phyloP scores from a whole-genome alignment of 2,329 filamentous ascomycete genomes.

The Fusarium odoratissimum region DNA sequence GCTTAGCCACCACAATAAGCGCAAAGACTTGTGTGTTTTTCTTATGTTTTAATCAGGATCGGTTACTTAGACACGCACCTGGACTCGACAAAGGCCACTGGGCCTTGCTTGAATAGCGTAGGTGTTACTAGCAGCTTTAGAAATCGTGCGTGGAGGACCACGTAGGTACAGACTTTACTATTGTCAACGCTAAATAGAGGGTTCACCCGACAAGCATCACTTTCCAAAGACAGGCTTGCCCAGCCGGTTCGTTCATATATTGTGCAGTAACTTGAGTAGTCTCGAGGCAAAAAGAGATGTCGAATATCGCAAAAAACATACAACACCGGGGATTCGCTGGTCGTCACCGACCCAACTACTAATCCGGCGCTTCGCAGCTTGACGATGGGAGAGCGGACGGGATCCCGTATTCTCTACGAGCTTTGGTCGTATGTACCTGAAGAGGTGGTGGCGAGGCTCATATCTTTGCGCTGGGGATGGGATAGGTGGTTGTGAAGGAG shows the following conservation, averaged over 20 bases:
- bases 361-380: constrained; percentile 37
- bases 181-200: background rate
- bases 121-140: background rate
- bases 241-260: background rate
- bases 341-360: constrained; percentile 37
- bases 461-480: background rate
- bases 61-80: background rate
- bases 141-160: background rate
- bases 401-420: constrained; percentile 35
- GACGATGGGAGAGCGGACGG: constrained; percentile 33
- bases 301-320: constrained; percentile 7
- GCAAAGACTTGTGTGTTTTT: background rate
- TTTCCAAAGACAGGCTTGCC: background rate
- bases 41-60: background rate
- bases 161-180: background rate
- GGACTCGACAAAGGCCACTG: background rate
- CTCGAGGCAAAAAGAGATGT: background rate
- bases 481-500: no score
- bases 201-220: background rate
- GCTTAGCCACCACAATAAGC: background rate
- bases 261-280: background rate
- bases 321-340: constrained; percentile 37
- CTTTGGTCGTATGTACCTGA: constrained; percentile 18
- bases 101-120: background rate
- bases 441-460: background rate